A percentile compares a stretch with the other conserved stretches of the same genome.
Evolutionary conservation across 2,329 filamentous ascomycete species (phyloP).

Genomic region (Dryadomyces quercus-mongolicae): DNA sequence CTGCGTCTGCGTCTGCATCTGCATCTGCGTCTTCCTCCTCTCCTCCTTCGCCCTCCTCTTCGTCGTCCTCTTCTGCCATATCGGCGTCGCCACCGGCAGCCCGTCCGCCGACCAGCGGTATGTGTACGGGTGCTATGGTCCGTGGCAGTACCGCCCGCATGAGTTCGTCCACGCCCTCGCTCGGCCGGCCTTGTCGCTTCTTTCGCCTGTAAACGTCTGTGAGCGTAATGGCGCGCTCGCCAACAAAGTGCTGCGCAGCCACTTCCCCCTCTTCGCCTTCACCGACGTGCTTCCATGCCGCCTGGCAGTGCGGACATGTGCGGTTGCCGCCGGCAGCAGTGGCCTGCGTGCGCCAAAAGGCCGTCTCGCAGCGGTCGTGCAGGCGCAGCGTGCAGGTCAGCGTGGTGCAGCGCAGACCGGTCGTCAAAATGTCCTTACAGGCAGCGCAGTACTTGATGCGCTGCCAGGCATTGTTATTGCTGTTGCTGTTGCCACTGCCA

Average conservation of each 20-base stretch:
- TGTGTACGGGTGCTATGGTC: constrained; percentile 3
- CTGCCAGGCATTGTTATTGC: constrained; percentile 40
- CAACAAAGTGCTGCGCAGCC: constrained; percentile 31
- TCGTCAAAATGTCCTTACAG: constrained; percentile 80
- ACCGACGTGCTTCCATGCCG: constrained; percentile 33
- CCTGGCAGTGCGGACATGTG: constrained; percentile 51
- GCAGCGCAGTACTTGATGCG: constrained; percentile 79
- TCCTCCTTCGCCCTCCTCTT: constrained; percentile 14
- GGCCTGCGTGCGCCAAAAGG: constrained; percentile 52
- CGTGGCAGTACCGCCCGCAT: constrained; percentile 16
- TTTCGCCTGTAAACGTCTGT: constrained; percentile 36
- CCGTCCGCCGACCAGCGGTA: constrained; percentile 12
- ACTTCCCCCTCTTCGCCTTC: constrained; percentile 7
- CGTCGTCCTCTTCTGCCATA: constrained; percentile 14
- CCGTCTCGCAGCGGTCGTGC: constrained; percentile 64
- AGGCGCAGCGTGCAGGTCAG: constrained; percentile 56
- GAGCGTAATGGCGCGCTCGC: constrained; percentile 43
- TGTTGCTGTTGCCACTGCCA: constrained; percentile 19
- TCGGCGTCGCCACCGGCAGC: constrained; percentile 6
- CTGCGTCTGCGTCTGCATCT: neutral
- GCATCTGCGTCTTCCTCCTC: constrained; percentile 9
- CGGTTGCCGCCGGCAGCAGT: constrained; percentile 39
- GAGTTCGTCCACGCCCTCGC: constrained; percentile 22
- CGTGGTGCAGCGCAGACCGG: constrained; percentile 65
- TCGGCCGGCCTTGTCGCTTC: constrained; percentile 24